phyloP scores from a whole-genome alignment of 108 stramenopile genomes.

The Stephanodiscus triporus region DNA sequence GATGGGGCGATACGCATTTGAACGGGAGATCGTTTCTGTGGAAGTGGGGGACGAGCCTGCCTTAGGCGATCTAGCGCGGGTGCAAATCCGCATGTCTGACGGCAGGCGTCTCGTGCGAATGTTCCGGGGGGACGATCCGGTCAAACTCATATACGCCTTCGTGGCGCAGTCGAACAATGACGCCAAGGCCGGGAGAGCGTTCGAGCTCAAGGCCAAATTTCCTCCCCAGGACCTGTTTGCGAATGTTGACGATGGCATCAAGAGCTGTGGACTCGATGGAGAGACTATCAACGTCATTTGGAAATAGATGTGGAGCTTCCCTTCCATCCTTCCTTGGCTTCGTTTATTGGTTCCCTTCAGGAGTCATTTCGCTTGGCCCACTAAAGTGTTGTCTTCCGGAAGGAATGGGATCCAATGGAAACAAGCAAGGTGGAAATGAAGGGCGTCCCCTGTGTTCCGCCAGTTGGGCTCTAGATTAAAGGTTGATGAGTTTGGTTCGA shows the following conservation, averaged over 20 bases:
- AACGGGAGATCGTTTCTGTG: slow-evolving; percentile 55
- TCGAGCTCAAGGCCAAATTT: slow-evolving; percentile 80
- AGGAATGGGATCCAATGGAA: no score
- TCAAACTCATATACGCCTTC: slow-evolving; percentile 76
- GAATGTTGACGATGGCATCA: slow-evolving; percentile 68
- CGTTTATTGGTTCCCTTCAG: no score
- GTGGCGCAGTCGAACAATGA: slow-evolving; percentile 64
- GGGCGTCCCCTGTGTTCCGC: no score
- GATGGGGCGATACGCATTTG: slow-evolving; percentile 45
- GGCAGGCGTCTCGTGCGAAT: slow-evolving; percentile 77
- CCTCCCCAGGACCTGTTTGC: slow-evolving; percentile 77
- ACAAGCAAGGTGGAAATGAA: no score
- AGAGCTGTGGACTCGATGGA: slow-evolving; percentile 62
- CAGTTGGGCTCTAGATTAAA: no score
- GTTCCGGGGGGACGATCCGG: slow-evolving; percentile 57
- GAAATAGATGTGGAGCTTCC: slow-evolving; percentile 40
- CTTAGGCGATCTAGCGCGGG: slow-evolving; percentile 53
- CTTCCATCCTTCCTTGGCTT: no score
- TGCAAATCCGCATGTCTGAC: slow-evolving; percentile 86
- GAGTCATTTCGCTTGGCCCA: no score
- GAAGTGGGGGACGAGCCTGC: slow-evolving; percentile 65
- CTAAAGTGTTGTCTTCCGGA: no score
- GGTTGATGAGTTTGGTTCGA: no score
- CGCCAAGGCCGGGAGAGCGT: slow-evolving; percentile 64
- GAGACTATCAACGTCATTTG: slow-evolving; percentile 77